A percentile compares a stretch with the other conserved stretches of the same genome.
phyloP scores from a whole-genome alignment of 2,329 filamentous ascomycete species.

The Diplodia seriata region DNA sequence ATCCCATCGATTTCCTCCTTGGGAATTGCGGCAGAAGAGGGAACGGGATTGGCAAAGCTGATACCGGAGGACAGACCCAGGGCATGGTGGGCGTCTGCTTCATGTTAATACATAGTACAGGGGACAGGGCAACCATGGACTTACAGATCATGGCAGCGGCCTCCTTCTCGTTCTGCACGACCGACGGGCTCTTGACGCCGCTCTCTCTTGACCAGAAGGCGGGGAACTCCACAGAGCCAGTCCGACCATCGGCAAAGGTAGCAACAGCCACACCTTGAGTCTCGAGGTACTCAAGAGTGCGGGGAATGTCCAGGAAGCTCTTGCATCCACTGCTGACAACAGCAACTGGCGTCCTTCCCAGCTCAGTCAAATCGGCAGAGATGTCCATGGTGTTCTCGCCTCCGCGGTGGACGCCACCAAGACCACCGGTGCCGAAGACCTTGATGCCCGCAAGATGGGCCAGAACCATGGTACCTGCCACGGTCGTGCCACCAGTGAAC shows the following conservation, averaged over 20 bases:
- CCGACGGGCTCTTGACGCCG: slow-evolving; percentile 77
- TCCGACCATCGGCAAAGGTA: slow-evolving; percentile 85
- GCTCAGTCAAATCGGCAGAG: slow-evolving; percentile 92
- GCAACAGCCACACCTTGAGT: slow-evolving; percentile 80
- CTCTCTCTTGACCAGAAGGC: slow-evolving; percentile 93
- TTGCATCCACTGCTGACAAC: slow-evolving; percentile 93
- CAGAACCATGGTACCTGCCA: slow-evolving; percentile 90
- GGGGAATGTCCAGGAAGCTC: slow-evolving; percentile 90
- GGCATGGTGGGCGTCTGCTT: slow-evolving; percentile 71
- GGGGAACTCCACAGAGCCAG: slow-evolving; percentile 79
- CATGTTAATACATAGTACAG: neutral
- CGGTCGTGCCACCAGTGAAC: slow-evolving; percentile 88
- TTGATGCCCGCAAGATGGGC: slow-evolving; percentile 86
- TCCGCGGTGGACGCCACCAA: slow-evolving; percentile 92
- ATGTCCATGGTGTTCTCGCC: slow-evolving; percentile 89
- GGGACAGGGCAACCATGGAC: slow-evolving; percentile 38
- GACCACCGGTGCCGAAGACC: slow-evolving; percentile 91
- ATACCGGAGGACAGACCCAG: slow-evolving; percentile 79
- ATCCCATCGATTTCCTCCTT: slow-evolving; percentile 56
- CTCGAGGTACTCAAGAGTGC: slow-evolving; percentile 82
- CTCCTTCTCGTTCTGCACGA: slow-evolving; percentile 76
- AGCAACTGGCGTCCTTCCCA: slow-evolving; percentile 86
- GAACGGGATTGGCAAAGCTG: slow-evolving; percentile 88
- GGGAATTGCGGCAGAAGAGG: slow-evolving; percentile 71
- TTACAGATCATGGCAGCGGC: slow-evolving; percentile 85